Evolutionary conservation across 345 rosid genomes (phyloP), one percentile per base, ranked within the genome.

Genomic region (Microthlaspi erraticum): DNA sequence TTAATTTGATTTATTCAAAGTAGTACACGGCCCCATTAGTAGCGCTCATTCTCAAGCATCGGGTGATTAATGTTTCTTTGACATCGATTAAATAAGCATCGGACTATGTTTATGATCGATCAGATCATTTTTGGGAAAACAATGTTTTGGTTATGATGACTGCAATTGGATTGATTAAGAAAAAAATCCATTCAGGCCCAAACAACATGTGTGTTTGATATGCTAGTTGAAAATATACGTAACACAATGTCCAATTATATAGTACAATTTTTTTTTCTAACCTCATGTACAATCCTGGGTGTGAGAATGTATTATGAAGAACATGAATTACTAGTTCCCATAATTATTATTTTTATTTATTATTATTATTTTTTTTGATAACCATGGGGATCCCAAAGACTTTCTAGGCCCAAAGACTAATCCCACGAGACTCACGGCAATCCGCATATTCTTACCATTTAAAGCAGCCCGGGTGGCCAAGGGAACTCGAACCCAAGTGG

Each of bases 241-340:
- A 34, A 34, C 14, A 29, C 14, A 18, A 56, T 56, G 9, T 9
- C 43, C 14, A 18, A 56, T 56, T 2, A 42, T 56, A 34, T 9
- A n/a, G n/a, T n/a, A 56, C 61, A 10, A 9, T 5, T 5, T 33
- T 5, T 5, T 33, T 34, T 5, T 16, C 11, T 33, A 33, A 34
- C 11, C 42, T 34, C 60, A 18, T 58, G 12, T 56, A 7, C 7
- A 36, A 56, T 16, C 20, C 39, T 29, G 37, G 39, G 33, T 41
- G 23, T 37, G 49, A 38, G 19, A 41, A 60, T 60, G 49, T 19
- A 37, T 56, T 17, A 10, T 56, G 61, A 57, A 36, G 44, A 55
- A 55, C 8, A 18, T 16, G 60, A n/a, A 14, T 54, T 14, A 14
- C 20, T 14, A 55, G 20, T 5, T 55, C 23, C 23, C 1, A 53